Percentiles rank a stretch among this genome's conserved stretches.
Evolutionary conservation across 805 yeast species (phyloP).

Genomic region (Wickerhamiella spandovensis): DNA sequence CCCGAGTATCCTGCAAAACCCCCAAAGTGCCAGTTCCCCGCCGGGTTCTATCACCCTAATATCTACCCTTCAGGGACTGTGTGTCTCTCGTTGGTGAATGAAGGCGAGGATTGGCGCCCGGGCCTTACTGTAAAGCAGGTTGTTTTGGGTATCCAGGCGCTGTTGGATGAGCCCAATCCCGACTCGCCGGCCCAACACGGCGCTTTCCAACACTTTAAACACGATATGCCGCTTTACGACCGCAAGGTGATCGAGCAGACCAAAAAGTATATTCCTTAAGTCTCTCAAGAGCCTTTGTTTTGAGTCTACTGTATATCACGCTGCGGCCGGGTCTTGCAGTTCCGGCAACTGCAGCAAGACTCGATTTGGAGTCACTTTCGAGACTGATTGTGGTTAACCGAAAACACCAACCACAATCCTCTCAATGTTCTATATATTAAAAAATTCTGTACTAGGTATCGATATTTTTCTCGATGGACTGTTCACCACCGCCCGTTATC

Average conservation of each 20-base stretch:
- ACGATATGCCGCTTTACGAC: conserved; percentile 55
- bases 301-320: no score
- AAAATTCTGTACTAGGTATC: no score
- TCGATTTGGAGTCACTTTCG: no score
- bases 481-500: no score
- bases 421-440: no score
- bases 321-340: no score
- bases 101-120: conserved; percentile 96
- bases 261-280: conserved; percentile 35
- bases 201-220: conserved; percentile 55
- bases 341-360: no score
- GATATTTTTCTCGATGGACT: no score
- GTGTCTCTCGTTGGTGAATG: conserved; percentile 84
- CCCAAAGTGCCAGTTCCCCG: conserved; percentile 82
- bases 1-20: conserved; percentile 92
- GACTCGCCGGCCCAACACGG: conserved; percentile 96
- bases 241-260: conserved; percentile 74
- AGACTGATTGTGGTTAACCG: no score
- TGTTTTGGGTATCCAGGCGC: conserved; percentile 81
- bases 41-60: conserved; percentile 90
- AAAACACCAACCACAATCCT: no score
- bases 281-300: no score
- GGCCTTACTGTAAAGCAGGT: conserved; percentile 86
- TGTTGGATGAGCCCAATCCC: conserved; percentile 81
- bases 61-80: conserved; percentile 96